These are phyloP conservation scores for Emmonsiellopsis sp. DNA, from an alignment of 2,329 filamentous ascomycete species.

Conservation along the genomic window DNA sequence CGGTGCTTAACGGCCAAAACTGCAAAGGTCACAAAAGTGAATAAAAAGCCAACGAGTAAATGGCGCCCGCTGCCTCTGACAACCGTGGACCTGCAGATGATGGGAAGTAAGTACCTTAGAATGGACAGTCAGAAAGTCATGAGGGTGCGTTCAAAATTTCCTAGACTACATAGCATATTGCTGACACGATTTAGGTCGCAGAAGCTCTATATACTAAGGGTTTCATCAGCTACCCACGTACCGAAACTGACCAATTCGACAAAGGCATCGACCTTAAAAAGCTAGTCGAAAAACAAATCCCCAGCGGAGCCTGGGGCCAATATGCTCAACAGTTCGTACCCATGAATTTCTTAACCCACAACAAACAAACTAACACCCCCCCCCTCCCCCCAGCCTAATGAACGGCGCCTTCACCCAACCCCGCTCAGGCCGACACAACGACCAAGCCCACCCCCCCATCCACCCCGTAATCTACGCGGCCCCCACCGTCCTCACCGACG, in stretches of 20 bases:
- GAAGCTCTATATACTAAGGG: constrained; percentile 86
- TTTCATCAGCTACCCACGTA: constrained; percentile 95
- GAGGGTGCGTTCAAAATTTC: constrained; percentile 42
- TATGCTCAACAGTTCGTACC: constrained; percentile 57
- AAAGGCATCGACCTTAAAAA: constrained; percentile 72
- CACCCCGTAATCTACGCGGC: constrained; percentile 84
- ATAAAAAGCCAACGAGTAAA: constrained; percentile 85
- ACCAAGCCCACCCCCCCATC: constrained; percentile 95
- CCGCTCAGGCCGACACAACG: constrained; percentile 75
- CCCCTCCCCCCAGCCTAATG: constrained; percentile 41
- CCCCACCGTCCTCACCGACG: constrained; percentile 48
- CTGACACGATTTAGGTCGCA: constrained; percentile 41
- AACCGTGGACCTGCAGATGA: constrained; percentile 93
- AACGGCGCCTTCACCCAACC: constrained; percentile 72
- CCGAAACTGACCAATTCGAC: constrained; percentile 94
- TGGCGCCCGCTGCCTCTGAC: constrained; percentile 91
- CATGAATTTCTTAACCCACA: neutral
- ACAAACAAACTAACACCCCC: neutral
- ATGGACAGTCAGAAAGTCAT: constrained; percentile 89
- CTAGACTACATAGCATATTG: neutral
- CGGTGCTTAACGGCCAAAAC: constrained; percentile 66
- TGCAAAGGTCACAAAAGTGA: constrained; percentile 73
- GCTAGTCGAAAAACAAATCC: constrained; percentile 74
- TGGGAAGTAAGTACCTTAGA: constrained; percentile 77
- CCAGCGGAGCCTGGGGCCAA: constrained; percentile 64